Evolutionary conservation across 441 rosid species (phyloP), one percentile per base, ranked within the genome.

Genomic region (Jatropha multifida): DNA sequence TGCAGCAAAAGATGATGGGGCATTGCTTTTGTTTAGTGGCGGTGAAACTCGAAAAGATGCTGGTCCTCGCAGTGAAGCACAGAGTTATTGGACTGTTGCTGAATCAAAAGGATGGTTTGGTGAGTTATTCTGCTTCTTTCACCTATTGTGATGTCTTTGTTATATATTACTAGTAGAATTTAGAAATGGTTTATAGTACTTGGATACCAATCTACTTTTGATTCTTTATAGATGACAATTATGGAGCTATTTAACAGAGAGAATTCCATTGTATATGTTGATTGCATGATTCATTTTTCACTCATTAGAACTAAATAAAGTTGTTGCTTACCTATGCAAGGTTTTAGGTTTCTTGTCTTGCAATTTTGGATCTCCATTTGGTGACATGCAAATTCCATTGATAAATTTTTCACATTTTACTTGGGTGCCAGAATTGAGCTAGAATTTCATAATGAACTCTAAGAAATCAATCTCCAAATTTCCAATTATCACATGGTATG

Each of bases 21-120:
- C 98, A 77, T 82, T 95, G 91, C 99, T 95, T 79, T 79, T 95
- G 60, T 92, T 95, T 69, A 95, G 98, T 61, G 98, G 99, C 26
- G 98, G 98, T 74, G 95, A 95, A 86, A 95, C 98, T 51, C 85
- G 98, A 60, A 93, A 88, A 80, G 92, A 90, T 44, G 99, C 98
- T 0, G 99, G 99, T 61, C 99, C 99, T 63, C 92, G 90, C 6
- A 93, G 99, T 68, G 99, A 93, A 88, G 97, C 95, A 14, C 99
- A 93, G 92, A 93, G 99, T 83, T 95, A 93, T 75, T 95, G 99
- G 99, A 65, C 91, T 74, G 97, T 92, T 79, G 96, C 97, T 75
- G 99, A 95, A 77, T 90, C 95, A 5, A 85, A 90, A 87, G 90
- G 88, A 84, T 93, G 99, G 99, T 95, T 95, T 66, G 94, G 99